Percentiles rank a stretch among this genome's conserved stretches.
phyloP scores from a whole-genome alignment of 2,329 filamentous ascomycete species.

The Pseudophaeomoniella oleicola region DNA sequence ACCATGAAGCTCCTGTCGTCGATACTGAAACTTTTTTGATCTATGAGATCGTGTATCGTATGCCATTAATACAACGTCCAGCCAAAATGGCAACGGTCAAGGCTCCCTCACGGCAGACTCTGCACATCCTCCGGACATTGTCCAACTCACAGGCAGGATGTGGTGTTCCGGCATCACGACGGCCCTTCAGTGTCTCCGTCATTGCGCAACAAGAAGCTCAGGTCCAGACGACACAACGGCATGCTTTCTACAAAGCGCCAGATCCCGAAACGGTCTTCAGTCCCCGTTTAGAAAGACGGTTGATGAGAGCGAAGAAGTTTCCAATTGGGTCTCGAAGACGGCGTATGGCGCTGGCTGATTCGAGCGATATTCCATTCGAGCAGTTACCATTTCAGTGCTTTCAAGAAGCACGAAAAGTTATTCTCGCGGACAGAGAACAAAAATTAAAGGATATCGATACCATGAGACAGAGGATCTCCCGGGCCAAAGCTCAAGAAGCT shows the following conservation, averaged over 20 bases:
- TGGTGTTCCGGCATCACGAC: constrained; percentile 16
- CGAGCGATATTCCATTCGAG: constrained; percentile 63
- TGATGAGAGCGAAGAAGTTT: constrained; percentile 47
- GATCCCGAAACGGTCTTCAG: constrained; percentile 57
- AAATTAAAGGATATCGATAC: constrained; percentile 61
- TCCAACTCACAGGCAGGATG: neutral
- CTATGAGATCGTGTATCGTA: no score
- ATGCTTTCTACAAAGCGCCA: constrained; percentile 25
- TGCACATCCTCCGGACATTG: neutral
- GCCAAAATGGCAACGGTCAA: neutral
- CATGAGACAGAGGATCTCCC: constrained; percentile 54
- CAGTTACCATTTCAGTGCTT: constrained; percentile 95
- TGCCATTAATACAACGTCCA: neutral
- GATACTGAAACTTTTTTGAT: neutral
- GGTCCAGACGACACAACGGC: constrained; percentile 19
- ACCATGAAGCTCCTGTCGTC: neutral
- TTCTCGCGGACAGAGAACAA: constrained; percentile 64
- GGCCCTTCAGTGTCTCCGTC: constrained; percentile 34
- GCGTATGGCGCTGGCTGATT: constrained; percentile 53
- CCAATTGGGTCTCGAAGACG: constrained; percentile 77
- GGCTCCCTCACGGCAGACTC: neutral
- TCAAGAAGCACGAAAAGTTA: constrained; percentile 79
- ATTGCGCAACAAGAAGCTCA: constrained; percentile 28
- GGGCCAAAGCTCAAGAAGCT: constrained; percentile 43
- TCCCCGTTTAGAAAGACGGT: constrained; percentile 47